Percentiles rank a stretch among this genome's conserved stretches.
Evolutionary conservation across 768 basidiomycete species (phyloP).

Genomic region (Russula emetica): DNA sequence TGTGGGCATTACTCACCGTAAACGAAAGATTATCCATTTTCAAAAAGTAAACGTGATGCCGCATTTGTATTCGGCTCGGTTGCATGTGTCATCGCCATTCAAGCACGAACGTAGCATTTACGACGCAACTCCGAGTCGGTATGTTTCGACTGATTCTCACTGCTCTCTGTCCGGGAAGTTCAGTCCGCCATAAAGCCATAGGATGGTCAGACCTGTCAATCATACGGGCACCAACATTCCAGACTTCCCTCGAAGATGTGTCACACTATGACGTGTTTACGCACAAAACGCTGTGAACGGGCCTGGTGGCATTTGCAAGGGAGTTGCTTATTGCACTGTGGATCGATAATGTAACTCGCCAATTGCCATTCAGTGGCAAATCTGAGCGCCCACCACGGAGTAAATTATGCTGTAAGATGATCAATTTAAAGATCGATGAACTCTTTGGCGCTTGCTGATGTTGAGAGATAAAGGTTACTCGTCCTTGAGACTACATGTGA

Average conservation of each 20-base stretch:
- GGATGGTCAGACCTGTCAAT: neutral
- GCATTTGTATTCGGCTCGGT: neutral
- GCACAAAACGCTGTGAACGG: neutral
- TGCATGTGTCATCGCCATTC: neutral
- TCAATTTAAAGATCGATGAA: slow-evolving; percentile 1
- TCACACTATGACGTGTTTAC: neutral
- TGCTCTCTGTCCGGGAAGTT: neutral
- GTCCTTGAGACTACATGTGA: slow-evolving; percentile 15
- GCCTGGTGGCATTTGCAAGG: neutral
- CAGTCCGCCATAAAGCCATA: neutral
- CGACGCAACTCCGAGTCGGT: slow-evolving; percentile 2
- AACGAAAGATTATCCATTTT: neutral
- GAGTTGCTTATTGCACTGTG: neutral
- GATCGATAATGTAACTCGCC: neutral
- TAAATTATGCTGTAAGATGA: neutral
- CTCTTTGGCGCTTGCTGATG: slow-evolving; percentile 9
- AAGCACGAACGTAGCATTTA: neutral
- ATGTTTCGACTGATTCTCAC: neutral
- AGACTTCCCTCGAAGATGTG: neutral
- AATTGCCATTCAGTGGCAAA: neutral
- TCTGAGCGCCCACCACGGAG: neutral
- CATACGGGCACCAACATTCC: neutral
- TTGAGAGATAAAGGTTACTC: slow-evolving; percentile 18
- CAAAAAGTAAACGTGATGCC: neutral
- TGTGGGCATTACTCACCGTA: neutral